Conservation (phyloP, 2,329 filamentous ascomycete species). For the Fusarium incarnatum region DNA sequence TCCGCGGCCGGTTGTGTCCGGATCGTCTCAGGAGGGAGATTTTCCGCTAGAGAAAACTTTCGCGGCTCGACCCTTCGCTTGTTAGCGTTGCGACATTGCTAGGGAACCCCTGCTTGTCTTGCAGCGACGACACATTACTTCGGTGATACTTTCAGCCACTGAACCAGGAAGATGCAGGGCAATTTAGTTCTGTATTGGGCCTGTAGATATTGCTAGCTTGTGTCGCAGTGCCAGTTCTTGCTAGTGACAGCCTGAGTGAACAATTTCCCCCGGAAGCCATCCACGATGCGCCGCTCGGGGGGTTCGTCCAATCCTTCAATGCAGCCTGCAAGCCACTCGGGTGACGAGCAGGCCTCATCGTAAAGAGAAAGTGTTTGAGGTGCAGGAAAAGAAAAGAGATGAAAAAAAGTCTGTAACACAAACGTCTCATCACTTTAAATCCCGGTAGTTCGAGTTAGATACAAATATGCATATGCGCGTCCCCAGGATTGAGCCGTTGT, state of each 20-base stretch:
- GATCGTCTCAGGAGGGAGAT: slow-evolving; percentile 3
- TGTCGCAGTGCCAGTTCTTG: not conserved
- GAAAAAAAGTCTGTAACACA: not conserved
- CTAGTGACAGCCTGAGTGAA: not conserved
- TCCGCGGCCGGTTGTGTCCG: not conserved
- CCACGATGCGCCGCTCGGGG: not conserved
- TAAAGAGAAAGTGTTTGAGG: not conserved
- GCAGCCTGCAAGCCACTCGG: not conserved
- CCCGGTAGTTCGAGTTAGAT: not conserved
- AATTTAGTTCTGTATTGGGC: fast-evolving
- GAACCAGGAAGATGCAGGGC: not conserved
- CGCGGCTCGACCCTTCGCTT: slow-evolving; percentile 9
- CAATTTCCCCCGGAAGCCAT: not conserved
- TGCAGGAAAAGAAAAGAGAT: not conserved
- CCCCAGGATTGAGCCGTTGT: not conserved
- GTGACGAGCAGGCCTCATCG: not conserved
- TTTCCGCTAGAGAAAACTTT: not conserved
- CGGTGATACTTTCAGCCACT: not conserved
- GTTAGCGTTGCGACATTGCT: not conserved
- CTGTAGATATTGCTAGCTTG: not conserved
- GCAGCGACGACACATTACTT: not conserved
- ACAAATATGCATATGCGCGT: slow-evolving; percentile 17
- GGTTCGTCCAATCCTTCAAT: not conserved
- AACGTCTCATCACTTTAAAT: not conserved
- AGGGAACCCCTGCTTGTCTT: not conserved